Percentiles rank a stretch among this genome's conserved stretches.
Conservation (phyloP, 1,139 yeast species). For the Yamadazyma kanchanaburiensis region DNA sequence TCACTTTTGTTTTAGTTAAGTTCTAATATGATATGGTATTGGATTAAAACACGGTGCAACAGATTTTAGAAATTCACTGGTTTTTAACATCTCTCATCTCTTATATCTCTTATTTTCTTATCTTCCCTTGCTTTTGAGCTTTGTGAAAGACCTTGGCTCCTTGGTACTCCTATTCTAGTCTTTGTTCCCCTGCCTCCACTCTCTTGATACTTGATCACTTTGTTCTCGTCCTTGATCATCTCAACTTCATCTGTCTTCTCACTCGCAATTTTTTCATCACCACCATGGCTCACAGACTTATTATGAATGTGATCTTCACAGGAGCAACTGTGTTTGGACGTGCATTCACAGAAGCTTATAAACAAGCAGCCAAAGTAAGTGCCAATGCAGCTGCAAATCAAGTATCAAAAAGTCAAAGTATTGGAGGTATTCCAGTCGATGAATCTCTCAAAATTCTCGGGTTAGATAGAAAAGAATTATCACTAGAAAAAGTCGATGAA, state of each 20-base stretch:
- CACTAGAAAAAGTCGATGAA: constrained; percentile 61
- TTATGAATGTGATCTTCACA: constrained; percentile 86
- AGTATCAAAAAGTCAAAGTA: constrained; percentile 43
- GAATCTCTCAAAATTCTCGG: constrained; percentile 92
- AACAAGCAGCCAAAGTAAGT: constrained; percentile 88
- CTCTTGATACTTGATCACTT: too few relatives aligned
- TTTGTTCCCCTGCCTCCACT: background rate
- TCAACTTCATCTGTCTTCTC: too few relatives aligned
- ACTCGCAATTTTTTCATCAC: too few relatives aligned
- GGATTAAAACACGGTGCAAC: constrained; percentile 51
- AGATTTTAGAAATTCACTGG: constrained; percentile 17
- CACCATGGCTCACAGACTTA: constrained; percentile 79
- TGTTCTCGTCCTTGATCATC: too few relatives aligned
- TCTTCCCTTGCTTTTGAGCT: too few relatives aligned
- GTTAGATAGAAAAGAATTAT: constrained; percentile 57
- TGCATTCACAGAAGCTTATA: constrained; percentile 96
- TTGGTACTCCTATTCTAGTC: background rate
- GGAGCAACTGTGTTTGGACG: constrained; percentile 95
- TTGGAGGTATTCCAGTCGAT: constrained; percentile 79
- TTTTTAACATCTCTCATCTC: too few relatives aligned
- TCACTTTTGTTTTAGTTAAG: constrained; percentile 18
- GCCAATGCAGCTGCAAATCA: constrained; percentile 58
- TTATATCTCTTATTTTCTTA: too few relatives aligned
- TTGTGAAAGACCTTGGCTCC: too few relatives aligned
- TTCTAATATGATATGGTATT: constrained; percentile 9